These are phyloP conservation scores for Aspergillus wentii DNA, from an alignment of 495 filamentous ascomycete species.

Conservation along the genomic window DNA sequence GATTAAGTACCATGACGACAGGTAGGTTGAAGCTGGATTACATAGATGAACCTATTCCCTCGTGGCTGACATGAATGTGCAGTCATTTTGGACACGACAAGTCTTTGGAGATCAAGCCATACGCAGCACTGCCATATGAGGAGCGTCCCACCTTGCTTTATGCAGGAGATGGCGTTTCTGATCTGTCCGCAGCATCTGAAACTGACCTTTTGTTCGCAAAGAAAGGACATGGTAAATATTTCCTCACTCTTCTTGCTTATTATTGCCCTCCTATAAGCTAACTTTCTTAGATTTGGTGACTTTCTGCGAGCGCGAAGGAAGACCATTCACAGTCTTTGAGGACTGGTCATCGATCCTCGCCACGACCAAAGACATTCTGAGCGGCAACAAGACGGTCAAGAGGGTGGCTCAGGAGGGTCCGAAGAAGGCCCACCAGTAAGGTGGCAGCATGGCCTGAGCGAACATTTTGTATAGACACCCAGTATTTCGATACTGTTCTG, in stretches of 20 bases:
- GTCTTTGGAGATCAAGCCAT: conserved; percentile 78
- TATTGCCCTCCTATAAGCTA: neutral
- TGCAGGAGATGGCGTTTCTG: conserved; percentile 86
- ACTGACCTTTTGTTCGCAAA: conserved; percentile 91
- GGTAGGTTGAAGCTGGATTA: conserved; percentile 37
- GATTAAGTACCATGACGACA: conserved; percentile 83
- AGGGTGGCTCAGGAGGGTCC: conserved; percentile 14
- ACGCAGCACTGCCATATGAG: conserved; percentile 62
- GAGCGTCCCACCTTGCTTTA: conserved; percentile 77
- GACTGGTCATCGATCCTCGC: conserved; percentile 71
- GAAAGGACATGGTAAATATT: conserved; percentile 68
- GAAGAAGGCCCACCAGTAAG: conserved; percentile 4
- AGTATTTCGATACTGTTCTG: too few relatives aligned
- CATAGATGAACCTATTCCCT: neutral
- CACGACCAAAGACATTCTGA: conserved; percentile 68
- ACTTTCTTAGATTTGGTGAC: conserved; percentile 63
- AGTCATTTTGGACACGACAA: conserved; percentile 93
- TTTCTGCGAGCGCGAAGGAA: conserved; percentile 70
- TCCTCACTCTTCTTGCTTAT: neutral
- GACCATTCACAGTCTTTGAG: conserved; percentile 78
- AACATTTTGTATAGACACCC: too few relatives aligned
- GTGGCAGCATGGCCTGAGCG: neutral
- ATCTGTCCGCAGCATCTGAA: conserved; percentile 81
- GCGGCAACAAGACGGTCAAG: conserved; percentile 44
- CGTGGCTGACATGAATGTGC: conserved; percentile 13